Evolutionary conservation across 2,329 filamentous ascomycete species (phyloP).

Genomic region (Pyricularia pennisetigena): DNA sequence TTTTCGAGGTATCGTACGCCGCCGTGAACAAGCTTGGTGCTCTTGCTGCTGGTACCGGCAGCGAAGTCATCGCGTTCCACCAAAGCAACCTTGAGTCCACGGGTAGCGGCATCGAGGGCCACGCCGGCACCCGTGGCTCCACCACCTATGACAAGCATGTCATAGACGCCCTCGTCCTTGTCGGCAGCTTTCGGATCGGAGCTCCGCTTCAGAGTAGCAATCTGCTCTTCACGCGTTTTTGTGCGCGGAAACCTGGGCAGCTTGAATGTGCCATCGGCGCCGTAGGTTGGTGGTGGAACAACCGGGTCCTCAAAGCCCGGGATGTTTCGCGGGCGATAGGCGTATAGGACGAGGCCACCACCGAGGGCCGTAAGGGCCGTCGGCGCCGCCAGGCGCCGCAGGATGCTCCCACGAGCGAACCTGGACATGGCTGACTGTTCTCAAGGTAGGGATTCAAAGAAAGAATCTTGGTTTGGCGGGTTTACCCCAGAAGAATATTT

Average conservation of each 20-base stretch:
- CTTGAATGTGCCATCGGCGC: slow-evolving; percentile 56
- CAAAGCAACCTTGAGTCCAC: slow-evolving; percentile 69
- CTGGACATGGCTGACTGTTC: background rate
- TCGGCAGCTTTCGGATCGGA: slow-evolving; percentile 7
- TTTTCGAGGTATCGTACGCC: slow-evolving; percentile 81
- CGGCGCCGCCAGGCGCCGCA: slow-evolving; percentile 34
- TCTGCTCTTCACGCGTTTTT: slow-evolving; percentile 54
- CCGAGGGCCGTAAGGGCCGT: slow-evolving; percentile 29
- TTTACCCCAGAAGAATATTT: background rate
- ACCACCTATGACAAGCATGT: slow-evolving; percentile 69
- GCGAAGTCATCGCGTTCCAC: slow-evolving; percentile 80
- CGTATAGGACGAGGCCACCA: slow-evolving; percentile 36
- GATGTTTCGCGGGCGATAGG: slow-evolving; percentile 61
- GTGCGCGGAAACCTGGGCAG: slow-evolving; percentile 56
- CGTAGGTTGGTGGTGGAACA: slow-evolving; percentile 61
- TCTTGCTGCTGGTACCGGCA: slow-evolving; percentile 75
- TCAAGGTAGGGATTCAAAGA: background rate
- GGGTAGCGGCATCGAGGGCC: slow-evolving; percentile 69
- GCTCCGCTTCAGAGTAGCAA: slow-evolving; percentile 47
- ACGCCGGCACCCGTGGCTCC: slow-evolving; percentile 75
- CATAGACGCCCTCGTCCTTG: slow-evolving; percentile 48
- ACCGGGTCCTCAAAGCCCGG: slow-evolving; percentile 58
- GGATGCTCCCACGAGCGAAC: slow-evolving; percentile 13
- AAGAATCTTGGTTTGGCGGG: background rate
- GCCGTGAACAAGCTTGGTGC: slow-evolving; percentile 78